These are phyloP conservation scores for Mortierella sp. DNA, from an alignment of 371 early-diverging fungal species.

Conservation along the genomic window DNA sequence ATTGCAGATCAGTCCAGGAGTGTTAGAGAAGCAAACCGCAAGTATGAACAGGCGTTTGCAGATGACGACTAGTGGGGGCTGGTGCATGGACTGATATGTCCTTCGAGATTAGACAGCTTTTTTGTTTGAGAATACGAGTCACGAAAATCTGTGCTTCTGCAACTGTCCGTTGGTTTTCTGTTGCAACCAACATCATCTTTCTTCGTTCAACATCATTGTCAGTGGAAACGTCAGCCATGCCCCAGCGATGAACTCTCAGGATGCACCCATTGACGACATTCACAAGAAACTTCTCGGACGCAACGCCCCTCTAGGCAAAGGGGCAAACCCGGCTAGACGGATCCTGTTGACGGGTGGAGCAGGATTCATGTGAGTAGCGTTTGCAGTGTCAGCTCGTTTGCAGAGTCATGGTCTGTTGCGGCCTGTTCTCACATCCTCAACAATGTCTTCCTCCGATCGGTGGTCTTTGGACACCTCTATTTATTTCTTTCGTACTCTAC, in stretches of 20 bases:
- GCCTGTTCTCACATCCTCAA: no score
- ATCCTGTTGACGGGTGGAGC: conserved; percentile 90
- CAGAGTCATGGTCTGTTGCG: no score
- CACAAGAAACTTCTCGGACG: conserved; percentile 29
- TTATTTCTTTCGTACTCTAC: not conserved
- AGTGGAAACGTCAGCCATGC: conserved; percentile 16
- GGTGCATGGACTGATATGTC: no score
- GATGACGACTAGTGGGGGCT: conserved; percentile 7
- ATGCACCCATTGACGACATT: conserved; percentile 29
- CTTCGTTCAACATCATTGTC: not conserved
- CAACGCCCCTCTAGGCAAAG: conserved; percentile 12
- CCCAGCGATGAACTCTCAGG: conserved; percentile 38
- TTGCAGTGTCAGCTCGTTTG: not conserved
- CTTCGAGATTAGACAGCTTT: no score
- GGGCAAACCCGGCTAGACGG: conserved; percentile 57
- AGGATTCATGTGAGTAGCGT: conserved; percentile 81
- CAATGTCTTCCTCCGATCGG: no score
- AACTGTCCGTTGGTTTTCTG: no score
- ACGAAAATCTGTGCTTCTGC: no score
- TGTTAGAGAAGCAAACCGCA: conserved; percentile 44
- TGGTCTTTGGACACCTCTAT: not conserved
- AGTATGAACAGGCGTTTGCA: conserved; percentile 37
- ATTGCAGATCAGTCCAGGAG: conserved; percentile 31
- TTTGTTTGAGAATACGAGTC: no score
- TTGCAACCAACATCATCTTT: not conserved